phyloP scores from a whole-genome alignment of 345 rosid genomes.

The Eucalyptus marginata region DNA sequence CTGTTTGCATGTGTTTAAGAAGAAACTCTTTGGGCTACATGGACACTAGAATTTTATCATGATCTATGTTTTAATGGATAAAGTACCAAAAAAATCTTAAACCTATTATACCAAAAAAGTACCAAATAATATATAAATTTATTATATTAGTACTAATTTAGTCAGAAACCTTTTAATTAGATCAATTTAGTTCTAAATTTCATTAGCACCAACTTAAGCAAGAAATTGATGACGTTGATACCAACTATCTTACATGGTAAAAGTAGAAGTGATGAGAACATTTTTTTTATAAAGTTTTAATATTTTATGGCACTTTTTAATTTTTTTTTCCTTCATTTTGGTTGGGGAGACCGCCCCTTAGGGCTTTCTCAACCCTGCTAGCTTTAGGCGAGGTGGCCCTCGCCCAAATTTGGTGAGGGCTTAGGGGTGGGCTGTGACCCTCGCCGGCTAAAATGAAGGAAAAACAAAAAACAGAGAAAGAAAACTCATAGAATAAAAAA shows the following conservation, averaged over 20 bases:
- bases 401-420: neutral
- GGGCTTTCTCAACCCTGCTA: neutral
- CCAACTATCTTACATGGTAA: neutral
- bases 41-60: too few relatives aligned
- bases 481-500: too few relatives aligned
- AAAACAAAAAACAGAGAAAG: neutral
- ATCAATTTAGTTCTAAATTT: accelerated
- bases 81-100: too few relatives aligned
- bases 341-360: accelerated
- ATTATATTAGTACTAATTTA: too few relatives aligned
- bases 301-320: too few relatives aligned
- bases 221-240: accelerated
- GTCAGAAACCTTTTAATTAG: accelerated
- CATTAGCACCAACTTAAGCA: neutral
- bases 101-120: accelerated
- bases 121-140: too few relatives aligned
- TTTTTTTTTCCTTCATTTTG: neutral
- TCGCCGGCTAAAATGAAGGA: neutral
- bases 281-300: too few relatives aligned
- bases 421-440: neutral
- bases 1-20: neutral
- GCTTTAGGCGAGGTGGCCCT: neutral
- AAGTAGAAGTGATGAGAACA: accelerated
- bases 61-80: neutral
- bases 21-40: neutral